Base-by-base conservation (phyloP, 805 yeast genomes). In the Cyberlindnera lachancei region DNA sequence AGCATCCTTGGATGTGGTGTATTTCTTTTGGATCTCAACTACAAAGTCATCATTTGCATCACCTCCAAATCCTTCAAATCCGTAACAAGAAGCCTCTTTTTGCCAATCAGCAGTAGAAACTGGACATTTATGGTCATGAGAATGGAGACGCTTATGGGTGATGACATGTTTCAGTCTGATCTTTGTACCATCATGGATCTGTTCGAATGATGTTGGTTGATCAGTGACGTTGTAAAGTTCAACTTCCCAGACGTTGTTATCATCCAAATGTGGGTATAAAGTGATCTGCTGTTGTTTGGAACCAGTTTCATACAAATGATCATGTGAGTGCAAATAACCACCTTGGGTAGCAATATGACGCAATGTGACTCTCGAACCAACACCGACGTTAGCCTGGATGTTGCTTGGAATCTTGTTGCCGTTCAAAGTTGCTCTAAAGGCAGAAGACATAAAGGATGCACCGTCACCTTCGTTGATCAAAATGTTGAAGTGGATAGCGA, bases 251-350 rank as follows among this genome's bases (percentile, higher is more conserved):
- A 72, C 66, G 58, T 83, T 83, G 61, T 83, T 83, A 25, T 62
- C 55, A 58, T 83, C 94, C 48, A 77, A 58, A 54, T 81, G 90
- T 29, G 88, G 88, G 52, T 83, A 83, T 41, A 82, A 63, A 5
- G 92, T 82, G 43, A 83, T 59, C 58, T 83, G 94, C 58, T 83
- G 94, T 58, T 83, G 94, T 50, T 79, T 72, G 7, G 94, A 83
- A 38, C 94, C 94, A 30, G 82, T 72, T 49, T 78, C 83, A 48
- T 79, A 81, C 45, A 64, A 59, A 48, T 73, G 77, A 35, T 68
- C 65, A 56, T 83, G 94, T n/a, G 90, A 80, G 55, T 83, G 94
- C 46, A 83, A 65, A 56, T 83, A 83, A 30, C 92, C 92, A 44
- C 88, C 92, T 45, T 68, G 69, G 23, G 90, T 79, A 41, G 72